Base-by-base conservation (phyloP, 768 basidiomycete genomes). In the Agrocybe pediades region DNA sequence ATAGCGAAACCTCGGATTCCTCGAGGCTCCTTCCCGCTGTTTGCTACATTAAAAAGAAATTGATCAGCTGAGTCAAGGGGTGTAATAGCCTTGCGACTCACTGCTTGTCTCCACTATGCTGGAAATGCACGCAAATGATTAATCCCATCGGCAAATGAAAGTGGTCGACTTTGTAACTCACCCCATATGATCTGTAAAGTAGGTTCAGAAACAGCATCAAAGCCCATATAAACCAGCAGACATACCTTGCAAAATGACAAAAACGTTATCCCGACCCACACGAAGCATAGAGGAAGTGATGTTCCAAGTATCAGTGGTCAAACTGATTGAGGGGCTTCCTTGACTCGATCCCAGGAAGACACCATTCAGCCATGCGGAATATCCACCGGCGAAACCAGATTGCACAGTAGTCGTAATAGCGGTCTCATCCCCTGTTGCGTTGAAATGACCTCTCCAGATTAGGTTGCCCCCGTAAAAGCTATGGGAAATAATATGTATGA, bases 371-470 rank as follows among this genome's bases (percentile, higher is more conserved):
- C 70, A 83, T 19, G 75, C 74, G 23, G 78, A 77, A 64, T 82
- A 83, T 15, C 78, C 81, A 15, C 80, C 81, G 4, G 78, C 78
- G 53, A 66, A 65, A 4, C 82, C 81, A 45, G 76, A 80, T 62
- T 81, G 79, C 5, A 83, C 74, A 20, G 77, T 72, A 11, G 77
- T 64, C 20, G 58, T 68, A 48, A 83, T 67, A 5, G 71, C 78
- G 0, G 74, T 80, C 64, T 83, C 82, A 36, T 67, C 44, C 6
- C 81, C 81, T 2, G 70, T 73, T 9, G 80, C 77, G 11, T 64
- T 77, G 66, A 83, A 82, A 51, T 78, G 76, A n/a, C 77, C 82
- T 11, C 81, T 74, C 70, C 76, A 82, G 39, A 83, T 71, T 30
- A 82, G 64, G 51, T 80, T 75, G 0, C 78, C 79, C 2, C 78